Evolutionary conservation across 164 flowering plant genomes (phyloP).

Genomic region (Buxus sempervirens): DNA sequence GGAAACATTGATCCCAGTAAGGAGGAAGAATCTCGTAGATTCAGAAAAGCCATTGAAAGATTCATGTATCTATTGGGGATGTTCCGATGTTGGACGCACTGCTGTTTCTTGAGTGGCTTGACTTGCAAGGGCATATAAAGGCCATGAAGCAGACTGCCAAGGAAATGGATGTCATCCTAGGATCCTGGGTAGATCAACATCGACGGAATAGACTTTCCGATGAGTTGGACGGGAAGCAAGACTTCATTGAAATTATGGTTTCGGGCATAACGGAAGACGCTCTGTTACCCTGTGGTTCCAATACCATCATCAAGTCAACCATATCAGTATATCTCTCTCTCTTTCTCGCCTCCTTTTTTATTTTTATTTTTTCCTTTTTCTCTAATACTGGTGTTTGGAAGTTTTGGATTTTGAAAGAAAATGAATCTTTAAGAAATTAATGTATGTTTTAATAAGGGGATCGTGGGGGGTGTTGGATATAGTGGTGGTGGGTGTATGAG

Average conservation of each 20-base stretch:
- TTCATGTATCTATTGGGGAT: not conserved
- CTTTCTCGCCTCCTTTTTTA: too few species aligned
- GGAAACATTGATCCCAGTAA: not conserved
- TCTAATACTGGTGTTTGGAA: too few species aligned
- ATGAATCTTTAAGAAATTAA: too few species aligned
- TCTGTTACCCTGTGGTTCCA: not conserved
- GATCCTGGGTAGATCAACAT: slow-evolving; percentile 5
- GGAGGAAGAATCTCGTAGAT: not conserved
- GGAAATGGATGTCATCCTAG: slow-evolving; percentile 3
- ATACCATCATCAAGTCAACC: slow-evolving; percentile 11
- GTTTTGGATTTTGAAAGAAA: too few species aligned
- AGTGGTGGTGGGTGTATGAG: too few species aligned
- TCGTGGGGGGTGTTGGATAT: too few species aligned
- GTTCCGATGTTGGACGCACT: slow-evolving; percentile 1
- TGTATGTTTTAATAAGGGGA: too few species aligned
- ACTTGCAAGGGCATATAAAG: not conserved
- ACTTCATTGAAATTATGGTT: slow-evolving; percentile 12
- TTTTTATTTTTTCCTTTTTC: too few species aligned
- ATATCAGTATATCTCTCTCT: slow-evolving; percentile 2
- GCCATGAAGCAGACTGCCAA: slow-evolving; percentile 2
- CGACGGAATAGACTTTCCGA: not conserved
- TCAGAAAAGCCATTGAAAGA: not conserved
- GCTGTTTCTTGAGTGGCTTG: slow-evolving; percentile 11
- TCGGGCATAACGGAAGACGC: slow-evolving; percentile 1
- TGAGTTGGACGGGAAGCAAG: not conserved